Base-by-base conservation (phyloP, 169 alveolate genomes). In the Plasmodium knowlesi region DNA sequence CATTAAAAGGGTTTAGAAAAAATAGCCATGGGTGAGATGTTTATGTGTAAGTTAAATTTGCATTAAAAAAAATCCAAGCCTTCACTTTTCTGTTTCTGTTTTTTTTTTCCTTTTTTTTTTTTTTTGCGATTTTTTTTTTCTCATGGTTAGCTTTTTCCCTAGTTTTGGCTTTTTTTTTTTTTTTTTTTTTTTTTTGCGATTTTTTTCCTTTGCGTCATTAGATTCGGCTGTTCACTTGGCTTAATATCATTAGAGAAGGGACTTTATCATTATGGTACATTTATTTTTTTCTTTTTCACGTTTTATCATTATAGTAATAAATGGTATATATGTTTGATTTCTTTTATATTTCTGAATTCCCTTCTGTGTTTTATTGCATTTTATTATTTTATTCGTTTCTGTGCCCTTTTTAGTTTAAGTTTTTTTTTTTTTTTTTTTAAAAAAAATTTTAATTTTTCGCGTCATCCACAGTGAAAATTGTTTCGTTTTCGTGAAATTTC, bases 401-500 rank as follows among this genome's bases (percentile, higher is more conserved):
- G 34, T 74, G 34, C 83, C 83, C 43, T 74, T 34, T 74, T 74
- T 74, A 74, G 46, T 34, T 32, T 74, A 32, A 74, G 28, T 74
- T 74, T 74, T 74, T 74, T 22, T 34, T 74, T 32, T 32, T 39
- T 74, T 73, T 73, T 73, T 73, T 72, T n/a, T n/a, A n/a, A n/a
- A n/a, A n/a, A 61, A 67, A 28, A 22, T 67, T 67, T 67, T 67
- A 67, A 67, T 25, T 67, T 67, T 67, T 67, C 76, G 76, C 76
- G 76, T 67, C 37, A 67, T 67, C 76, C 19, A 67, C 37, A 28
- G 39, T 67, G 30, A 67, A 12, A 67, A 67, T 67, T 67, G 76
- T 67, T 67, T 67, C 74, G 76, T 67, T 67, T 67, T 67, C 76
- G 39, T 67, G 76, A 22, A 67, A 67, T 22, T 67, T 67, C 76